phyloP scores from a whole-genome alignment of 768 basidiomycete genomes.

The Pleurotus cornucopiae region DNA sequence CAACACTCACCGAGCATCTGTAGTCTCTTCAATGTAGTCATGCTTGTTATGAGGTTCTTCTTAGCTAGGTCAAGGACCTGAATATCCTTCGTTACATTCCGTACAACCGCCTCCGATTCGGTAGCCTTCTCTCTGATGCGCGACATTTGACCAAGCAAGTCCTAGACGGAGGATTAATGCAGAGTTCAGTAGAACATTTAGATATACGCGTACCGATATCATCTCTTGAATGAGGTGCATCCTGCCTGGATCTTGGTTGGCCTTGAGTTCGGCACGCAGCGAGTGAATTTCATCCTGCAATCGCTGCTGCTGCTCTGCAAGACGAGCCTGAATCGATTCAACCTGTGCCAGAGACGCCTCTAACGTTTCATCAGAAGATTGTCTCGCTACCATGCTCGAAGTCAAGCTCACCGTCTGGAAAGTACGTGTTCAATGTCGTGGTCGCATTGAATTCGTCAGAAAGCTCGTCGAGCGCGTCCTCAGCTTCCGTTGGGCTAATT shows the following conservation, averaged over 20 bases:
- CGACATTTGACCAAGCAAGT: constrained; percentile 92
- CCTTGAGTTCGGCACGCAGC: constrained; percentile 62
- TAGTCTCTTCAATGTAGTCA: constrained; percentile 85
- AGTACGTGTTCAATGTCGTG: constrained; percentile 61
- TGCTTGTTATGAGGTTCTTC: constrained; percentile 84
- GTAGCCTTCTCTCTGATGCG: constrained; percentile 95
- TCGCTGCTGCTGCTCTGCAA: constrained; percentile 65
- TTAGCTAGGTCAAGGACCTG: constrained; percentile 92
- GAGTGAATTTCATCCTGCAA: constrained; percentile 69
- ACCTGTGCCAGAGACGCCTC: constrained; percentile 75
- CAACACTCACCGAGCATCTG: constrained; percentile 83
- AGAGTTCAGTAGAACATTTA: no score
- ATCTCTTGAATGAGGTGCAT: constrained; percentile 94
- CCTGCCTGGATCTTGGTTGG: constrained; percentile 80
- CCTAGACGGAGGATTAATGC: constrained; percentile 39
- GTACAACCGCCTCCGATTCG: constrained; percentile 94
- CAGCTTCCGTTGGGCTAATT: constrained; percentile 35
- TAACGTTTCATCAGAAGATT: constrained; percentile 27
- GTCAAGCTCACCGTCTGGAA: constrained; percentile 65
- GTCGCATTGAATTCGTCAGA: constrained; percentile 54
- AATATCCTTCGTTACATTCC: constrained; percentile 94
- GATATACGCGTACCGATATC: constrained; percentile 68
- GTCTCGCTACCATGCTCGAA: constrained; percentile 2
- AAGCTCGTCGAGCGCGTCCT: constrained; percentile 56
- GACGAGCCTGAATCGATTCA: constrained; percentile 62